Base-by-base conservation (phyloP, 768 basidiomycete species). In the Rickenella mellea region DNA sequence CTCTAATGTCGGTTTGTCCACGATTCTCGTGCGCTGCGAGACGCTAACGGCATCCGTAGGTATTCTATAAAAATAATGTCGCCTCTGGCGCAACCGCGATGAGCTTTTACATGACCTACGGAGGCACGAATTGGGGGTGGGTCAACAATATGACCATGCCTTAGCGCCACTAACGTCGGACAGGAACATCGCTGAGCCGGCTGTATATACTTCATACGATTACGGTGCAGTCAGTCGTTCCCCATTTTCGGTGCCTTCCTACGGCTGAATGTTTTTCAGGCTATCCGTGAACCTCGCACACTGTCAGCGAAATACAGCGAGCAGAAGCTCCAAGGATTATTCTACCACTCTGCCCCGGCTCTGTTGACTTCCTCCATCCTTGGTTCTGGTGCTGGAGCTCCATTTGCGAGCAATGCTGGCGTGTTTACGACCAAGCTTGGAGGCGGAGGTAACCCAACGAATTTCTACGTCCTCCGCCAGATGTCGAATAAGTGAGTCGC, bases 381-480 rank as follows among this genome's bases (percentile, higher is more conserved):
- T 30, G 48, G 52, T 6, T 46, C 44, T 32, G 46, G 46, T 17
- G 9, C 33, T 8, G 33, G 15, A 7, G 45, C 48, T 11, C 37
- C 47, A 3, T 55, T 42, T 39, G 45, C 49, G 8, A 41, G 45
- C 14, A 51, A 46, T 41, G 15, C 39, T 15, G 37, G 39, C 19
- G 47, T 58, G 21, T 53, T 50, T 40, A 48, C 48, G 15, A 58
- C 55, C n/a, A 45, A 50, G 7, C 44, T 59, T n/a, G 52, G 52
- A 27, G 37, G 49, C 11, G 47, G 51, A 7, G n/a, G n/a, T n/a
- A 52, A 48, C 22, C 44, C 48, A 1, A 49, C 53, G 12, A 42
- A 55, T 6, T 59, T 52, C 49, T 61, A 60, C 44, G 41, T 61
- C 38, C 46, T 54, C 20, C 41, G 60, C 21, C 57, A 58, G 25